phyloP scores from a whole-genome alignment of 441 rosid species.

The Pelargonium citronellum region DNA sequence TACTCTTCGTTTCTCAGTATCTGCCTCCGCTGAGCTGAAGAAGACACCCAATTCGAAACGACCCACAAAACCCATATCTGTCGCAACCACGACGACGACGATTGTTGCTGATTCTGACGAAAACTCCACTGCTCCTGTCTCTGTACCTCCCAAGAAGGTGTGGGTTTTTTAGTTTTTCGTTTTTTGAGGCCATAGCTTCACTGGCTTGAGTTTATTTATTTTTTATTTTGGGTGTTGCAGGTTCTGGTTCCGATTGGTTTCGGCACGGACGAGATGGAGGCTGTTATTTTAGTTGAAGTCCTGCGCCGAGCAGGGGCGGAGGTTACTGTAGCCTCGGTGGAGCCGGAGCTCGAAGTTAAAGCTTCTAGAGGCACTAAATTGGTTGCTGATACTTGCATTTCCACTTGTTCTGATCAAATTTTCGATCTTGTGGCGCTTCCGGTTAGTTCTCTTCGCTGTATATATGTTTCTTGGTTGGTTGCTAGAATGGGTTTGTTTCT shows the following conservation, averaged over 20 bases:
- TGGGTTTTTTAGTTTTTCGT: not conserved
- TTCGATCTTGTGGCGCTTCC: constrained; percentile 90
- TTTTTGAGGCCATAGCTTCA: constrained; percentile 12
- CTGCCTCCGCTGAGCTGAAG: constrained; percentile 26
- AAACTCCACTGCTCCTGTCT: constrained; percentile 15
- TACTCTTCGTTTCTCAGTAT: constrained; percentile 24
- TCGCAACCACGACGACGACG: constrained; percentile 21
- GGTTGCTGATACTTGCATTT: constrained; percentile 70
- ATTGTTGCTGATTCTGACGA: not conserved
- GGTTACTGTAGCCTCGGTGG: constrained; percentile 83
- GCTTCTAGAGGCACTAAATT: constrained; percentile 63
- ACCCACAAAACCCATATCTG: constrained; percentile 24
- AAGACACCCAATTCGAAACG: constrained; percentile 20
- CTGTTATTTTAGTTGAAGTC: constrained; percentile 67
- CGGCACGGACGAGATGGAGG: constrained; percentile 95
- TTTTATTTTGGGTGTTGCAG: constrained; percentile 31
- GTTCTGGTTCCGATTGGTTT: constrained; percentile 80
- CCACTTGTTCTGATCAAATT: constrained; percentile 49
- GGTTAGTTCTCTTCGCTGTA: constrained; percentile 38
- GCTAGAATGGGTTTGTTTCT: not conserved
- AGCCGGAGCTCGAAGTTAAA: constrained; percentile 71
- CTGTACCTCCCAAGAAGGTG: constrained; percentile 56
- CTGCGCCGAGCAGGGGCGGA: constrained; percentile 87
- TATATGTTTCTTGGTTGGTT: constrained; percentile 9
- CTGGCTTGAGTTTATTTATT: not conserved